A percentile compares a stretch with the other conserved stretches of the same genome.
Evolutionary conservation across 169 alveolate genomes (phyloP).

Genomic region (Cystoisospora suis): DNA sequence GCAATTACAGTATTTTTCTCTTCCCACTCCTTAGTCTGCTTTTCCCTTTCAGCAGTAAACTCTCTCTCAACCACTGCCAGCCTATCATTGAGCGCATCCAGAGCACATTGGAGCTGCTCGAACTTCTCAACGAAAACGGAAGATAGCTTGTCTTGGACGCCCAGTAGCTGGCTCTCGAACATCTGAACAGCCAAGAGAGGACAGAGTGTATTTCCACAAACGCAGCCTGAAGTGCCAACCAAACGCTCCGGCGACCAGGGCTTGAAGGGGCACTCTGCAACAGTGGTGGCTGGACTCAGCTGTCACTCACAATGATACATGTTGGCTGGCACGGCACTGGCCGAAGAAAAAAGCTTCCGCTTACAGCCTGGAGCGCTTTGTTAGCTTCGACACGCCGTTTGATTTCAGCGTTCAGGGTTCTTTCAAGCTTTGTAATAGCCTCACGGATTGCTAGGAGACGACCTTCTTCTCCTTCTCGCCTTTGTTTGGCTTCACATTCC

Average conservation of each 20-base stretch:
- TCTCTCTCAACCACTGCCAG: constrained; percentile 64
- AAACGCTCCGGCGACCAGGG: too few relatives aligned
- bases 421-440: constrained; percentile 58
- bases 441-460: constrained; percentile 48
- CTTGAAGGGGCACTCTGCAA: background rate
- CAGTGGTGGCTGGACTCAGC: background rate
- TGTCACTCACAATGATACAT: background rate
- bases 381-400: constrained; percentile 67
- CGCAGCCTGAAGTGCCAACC: too few relatives aligned
- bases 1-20: constrained; percentile 47
- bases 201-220: too few relatives aligned
- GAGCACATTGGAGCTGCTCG: constrained; percentile 47
- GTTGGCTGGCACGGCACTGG: too few relatives aligned
- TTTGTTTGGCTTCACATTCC: constrained; percentile 59
- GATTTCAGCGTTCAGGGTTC: constrained; percentile 62
- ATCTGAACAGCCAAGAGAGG: constrained; percentile 41
- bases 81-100: constrained; percentile 59
- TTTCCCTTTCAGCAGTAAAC: constrained; percentile 55
- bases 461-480: constrained; percentile 65
- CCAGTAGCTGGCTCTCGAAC: constrained; percentile 64
- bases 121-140: constrained; percentile 56
- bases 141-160: constrained; percentile 61
- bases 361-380: constrained; percentile 63
- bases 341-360: background rate
- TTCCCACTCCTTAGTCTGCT: constrained; percentile 45